Percentiles rank a stretch among this genome's conserved stretches.
These are phyloP conservation scores for Amanita exitialis DNA, from an alignment of 768 basidiomycete species.

Conservation along the genomic window DNA sequence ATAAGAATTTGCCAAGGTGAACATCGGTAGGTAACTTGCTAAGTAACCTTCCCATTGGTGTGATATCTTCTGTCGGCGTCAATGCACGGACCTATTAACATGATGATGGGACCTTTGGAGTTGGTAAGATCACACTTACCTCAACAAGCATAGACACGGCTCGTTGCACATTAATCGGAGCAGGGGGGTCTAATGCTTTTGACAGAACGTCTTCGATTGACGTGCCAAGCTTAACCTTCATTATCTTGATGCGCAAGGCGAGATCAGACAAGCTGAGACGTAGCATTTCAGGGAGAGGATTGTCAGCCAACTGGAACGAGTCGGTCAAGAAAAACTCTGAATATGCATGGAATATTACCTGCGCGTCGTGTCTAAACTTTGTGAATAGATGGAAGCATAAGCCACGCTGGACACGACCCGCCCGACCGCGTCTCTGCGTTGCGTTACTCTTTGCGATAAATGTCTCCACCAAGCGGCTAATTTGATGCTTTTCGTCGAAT, in stretches of 20 bases:
- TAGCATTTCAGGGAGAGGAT: constrained; percentile 93
- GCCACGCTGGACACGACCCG: constrained; percentile 84
- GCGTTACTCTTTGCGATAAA: constrained; percentile 91
- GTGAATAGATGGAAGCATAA: constrained; percentile 96
- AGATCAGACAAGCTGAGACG: constrained; percentile 88
- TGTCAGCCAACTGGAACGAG: constrained; percentile 61
- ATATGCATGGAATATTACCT: constrained; percentile 26
- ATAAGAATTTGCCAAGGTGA: constrained; percentile 87
- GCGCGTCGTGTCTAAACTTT: constrained; percentile 72
- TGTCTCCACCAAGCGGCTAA: constrained; percentile 85
- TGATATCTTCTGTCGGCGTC: constrained; percentile 81
- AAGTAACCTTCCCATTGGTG: constrained; percentile 83
- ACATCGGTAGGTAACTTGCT: constrained; percentile 94
- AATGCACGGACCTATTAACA: constrained; percentile 66
- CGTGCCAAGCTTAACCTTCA: constrained; percentile 76
- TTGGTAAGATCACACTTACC: constrained; percentile 25
- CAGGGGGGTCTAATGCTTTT: constrained; percentile 83
- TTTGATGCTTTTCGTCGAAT: constrained; percentile 97
- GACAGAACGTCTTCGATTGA: constrained; percentile 88
- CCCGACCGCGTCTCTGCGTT: constrained; percentile 79
- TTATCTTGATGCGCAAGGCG: constrained; percentile 85
- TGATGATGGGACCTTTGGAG: neutral
- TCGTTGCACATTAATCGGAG: constrained; percentile 76
- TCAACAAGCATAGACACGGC: constrained; percentile 90
- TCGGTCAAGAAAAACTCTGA: neutral